A percentile compares a stretch with the other conserved stretches of the same genome.
Conservation (phyloP, 1,139 yeast genomes). For the Yamadazyma blattariae region DNA sequence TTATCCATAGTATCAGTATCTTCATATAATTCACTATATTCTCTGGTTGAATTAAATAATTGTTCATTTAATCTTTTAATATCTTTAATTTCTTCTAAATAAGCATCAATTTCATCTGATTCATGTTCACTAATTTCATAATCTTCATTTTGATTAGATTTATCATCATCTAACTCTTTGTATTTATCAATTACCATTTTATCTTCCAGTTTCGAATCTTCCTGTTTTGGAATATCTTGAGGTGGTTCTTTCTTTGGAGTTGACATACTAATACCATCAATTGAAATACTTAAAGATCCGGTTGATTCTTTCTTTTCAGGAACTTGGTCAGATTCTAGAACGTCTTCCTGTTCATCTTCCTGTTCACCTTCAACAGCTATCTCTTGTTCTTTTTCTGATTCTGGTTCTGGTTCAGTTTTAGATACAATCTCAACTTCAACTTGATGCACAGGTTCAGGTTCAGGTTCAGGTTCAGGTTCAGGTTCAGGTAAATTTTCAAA, state of each 20-base stretch:
- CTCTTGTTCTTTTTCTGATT: background rate
- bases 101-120: slow-evolving; percentile 4
- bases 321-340: background rate
- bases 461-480: too few species aligned
- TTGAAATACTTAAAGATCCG: background rate
- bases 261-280: slow-evolving; percentile 1
- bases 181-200: background rate
- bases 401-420: too few species aligned
- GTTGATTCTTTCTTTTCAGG: too few species aligned
- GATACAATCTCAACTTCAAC: background rate
- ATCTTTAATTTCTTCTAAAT: slow-evolving; percentile 10
- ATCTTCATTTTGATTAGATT: background rate
- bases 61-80: slow-evolving; percentile 13
- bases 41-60: slow-evolving; percentile 13
- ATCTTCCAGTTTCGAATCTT: background rate
- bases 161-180: background rate
- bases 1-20: slow-evolving; percentile 4
- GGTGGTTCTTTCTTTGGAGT: slow-evolving; percentile 5
- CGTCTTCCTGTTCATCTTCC: background rate
- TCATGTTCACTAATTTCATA: slow-evolving; percentile 4
- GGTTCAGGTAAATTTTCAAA: background rate
- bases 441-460: too few species aligned
- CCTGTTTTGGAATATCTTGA: background rate
- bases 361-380: background rate
- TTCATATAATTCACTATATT: slow-evolving; percentile 5